Percentiles rank a stretch among this genome's conserved stretches.
phyloP scores from a whole-genome alignment of 2,329 filamentous ascomycete genomes.

The Colletotrichum spinosum region DNA sequence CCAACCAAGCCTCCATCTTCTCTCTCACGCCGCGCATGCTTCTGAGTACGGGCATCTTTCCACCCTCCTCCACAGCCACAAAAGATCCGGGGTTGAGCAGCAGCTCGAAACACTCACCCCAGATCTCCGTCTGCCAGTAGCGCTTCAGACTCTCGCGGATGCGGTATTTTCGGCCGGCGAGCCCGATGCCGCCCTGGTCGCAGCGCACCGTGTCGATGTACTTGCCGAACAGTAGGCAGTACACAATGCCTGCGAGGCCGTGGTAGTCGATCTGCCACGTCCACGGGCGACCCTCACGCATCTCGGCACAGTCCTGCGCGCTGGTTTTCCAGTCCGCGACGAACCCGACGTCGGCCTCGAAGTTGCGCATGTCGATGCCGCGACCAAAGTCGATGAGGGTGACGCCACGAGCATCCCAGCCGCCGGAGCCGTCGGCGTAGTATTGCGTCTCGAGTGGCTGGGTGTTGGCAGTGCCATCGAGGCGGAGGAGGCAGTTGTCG shows the following conservation, averaged over 20 bases:
- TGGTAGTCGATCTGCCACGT: constrained; percentile 98
- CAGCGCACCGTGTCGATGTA: constrained; percentile 86
- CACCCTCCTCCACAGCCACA: constrained; percentile 72
- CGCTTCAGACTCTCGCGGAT: constrained; percentile 88
- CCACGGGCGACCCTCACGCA: constrained; percentile 94
- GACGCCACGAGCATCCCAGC: constrained; percentile 85
- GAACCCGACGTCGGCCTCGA: constrained; percentile 82
- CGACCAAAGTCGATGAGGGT: constrained; percentile 95
- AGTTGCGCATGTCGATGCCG: constrained; percentile 91
- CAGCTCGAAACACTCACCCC: constrained; percentile 84
- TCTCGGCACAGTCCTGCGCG: constrained; percentile 91
- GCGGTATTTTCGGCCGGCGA: constrained; percentile 75
- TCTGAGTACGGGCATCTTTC: constrained; percentile 77
- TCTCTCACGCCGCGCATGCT: constrained; percentile 77
- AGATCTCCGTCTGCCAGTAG: constrained; percentile 97
- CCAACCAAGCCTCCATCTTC: constrained; percentile 87
- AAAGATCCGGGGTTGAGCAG: constrained; percentile 84
- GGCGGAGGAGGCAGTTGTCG: constrained; percentile 92
- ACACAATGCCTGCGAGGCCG: constrained; percentile 87
- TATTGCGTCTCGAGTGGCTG: constrained; percentile 72
- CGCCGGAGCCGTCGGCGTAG: constrained; percentile 76
- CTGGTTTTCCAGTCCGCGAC: constrained; percentile 95
- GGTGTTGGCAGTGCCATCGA: constrained; percentile 65
- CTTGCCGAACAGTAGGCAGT: constrained; percentile 91
- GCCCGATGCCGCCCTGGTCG: constrained; percentile 66